These are phyloP conservation scores for Linaria vulgaris DNA, from an alignment of 257 asterid species.

Conservation along the genomic window DNA sequence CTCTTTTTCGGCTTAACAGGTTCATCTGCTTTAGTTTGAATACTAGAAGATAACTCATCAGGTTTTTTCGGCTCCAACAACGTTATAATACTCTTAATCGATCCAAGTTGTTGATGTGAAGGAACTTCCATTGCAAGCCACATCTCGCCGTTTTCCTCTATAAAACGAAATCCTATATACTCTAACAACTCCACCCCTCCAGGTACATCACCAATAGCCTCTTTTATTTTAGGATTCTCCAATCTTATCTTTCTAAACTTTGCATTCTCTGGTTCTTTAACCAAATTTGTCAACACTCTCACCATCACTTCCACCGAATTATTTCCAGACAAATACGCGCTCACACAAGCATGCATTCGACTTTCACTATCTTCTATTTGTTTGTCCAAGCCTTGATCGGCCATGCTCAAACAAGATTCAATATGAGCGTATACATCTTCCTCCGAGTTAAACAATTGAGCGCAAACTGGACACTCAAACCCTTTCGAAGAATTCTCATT, in stretches of 20 bases:
- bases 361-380: constrained; percentile 30
- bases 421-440: constrained; percentile 74
- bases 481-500: constrained; percentile 46
- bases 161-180: constrained; percentile 67
- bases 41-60: constrained; percentile 36
- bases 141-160: constrained; percentile 80
- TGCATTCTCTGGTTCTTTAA: constrained; percentile 69
- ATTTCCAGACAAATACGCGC: constrained; percentile 63
- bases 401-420: constrained; percentile 58
- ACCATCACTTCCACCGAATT: constrained; percentile 63
- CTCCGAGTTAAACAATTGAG: constrained; percentile 65
- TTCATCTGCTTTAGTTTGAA: constrained; percentile 46
- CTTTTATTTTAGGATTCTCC: constrained; percentile 91
- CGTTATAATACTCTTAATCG: constrained; percentile 44
- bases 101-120: constrained; percentile 44
- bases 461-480: constrained; percentile 86
- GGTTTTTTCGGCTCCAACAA: constrained; percentile 61
- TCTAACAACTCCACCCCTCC: constrained; percentile 92
- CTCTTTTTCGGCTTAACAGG: constrained; percentile 50
- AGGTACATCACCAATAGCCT: constrained; percentile 68
- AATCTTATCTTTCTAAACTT: constrained; percentile 87
- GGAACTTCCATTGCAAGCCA: constrained; percentile 81
- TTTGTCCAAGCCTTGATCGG: constrained; percentile 25
- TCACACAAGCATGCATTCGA: constrained; percentile 55
- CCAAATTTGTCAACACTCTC: constrained; percentile 63